Evolutionary conservation across 2,329 filamentous ascomycete species (phyloP), one percentile per base, ranked within the genome.

Genomic region (Colletotrichum sojae): DNA sequence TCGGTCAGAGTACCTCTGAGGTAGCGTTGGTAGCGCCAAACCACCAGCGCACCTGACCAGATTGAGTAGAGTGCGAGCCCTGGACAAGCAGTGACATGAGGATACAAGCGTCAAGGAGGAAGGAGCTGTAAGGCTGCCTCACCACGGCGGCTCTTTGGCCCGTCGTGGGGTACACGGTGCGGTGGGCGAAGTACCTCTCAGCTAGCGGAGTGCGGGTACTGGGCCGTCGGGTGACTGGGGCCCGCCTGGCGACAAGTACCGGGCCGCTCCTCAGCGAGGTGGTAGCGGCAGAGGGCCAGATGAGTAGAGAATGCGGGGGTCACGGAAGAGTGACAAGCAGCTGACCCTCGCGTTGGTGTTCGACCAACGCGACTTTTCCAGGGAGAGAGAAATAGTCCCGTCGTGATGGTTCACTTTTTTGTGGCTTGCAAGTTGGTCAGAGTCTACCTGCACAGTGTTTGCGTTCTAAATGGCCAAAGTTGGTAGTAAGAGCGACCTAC

Each of bases 31-130:
- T 54, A 59, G 67, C 36, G 59, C 18, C 46, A 25, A 9, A 36
- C 36, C 31, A 48, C 48, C 59, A 48, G 56, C 27, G 62, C 67
- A 67, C 67, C 67, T 69, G 67, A 69, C 66, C 52, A n/a, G 31
- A 43, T 22, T 16, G 12, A 53, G 39, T 20, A 20, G 31, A 56
- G 52, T 15, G 12, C 12, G 43, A 52, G 22, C 36, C 48, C 18
- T 16, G 39, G 31, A n/a, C 20, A 27, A 27, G 40, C 48, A 16
- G 45, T 18, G 39, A 65, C 61, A 64, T 31, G 22, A 31, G 25
- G 49, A 61, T 69, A 69, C 66, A 59, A 48, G 48, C 45, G 58
- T n/a, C 51, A 45, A 49, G 62, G 18, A 36, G 8, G 31, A 36
- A 36, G 31, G 31, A 36, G 52, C 40, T 45, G 62, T 43, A 18